Conservation (phyloP, 371 early-diverging fungal genomes). For the Actinomortierella ambigua region DNA sequence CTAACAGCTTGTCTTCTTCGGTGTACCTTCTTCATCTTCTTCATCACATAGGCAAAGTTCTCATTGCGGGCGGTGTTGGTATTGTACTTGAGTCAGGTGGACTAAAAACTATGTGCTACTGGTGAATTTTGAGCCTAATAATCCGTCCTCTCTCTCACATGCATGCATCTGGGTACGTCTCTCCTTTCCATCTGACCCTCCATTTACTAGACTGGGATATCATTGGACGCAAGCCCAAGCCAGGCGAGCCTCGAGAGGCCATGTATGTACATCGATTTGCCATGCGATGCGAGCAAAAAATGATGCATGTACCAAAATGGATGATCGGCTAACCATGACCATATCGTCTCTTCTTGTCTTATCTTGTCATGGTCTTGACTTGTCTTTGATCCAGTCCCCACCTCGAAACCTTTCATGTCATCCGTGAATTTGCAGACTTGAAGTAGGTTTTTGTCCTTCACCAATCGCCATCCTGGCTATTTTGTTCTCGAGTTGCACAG, state of each 20-base stretch:
- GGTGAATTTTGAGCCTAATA: neutral
- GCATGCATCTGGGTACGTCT: neutral
- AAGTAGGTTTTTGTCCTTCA: constrained; percentile 39
- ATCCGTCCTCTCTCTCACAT: neutral
- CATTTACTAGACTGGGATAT: constrained; percentile 46
- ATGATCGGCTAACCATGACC: too few relatives aligned
- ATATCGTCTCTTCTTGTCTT: neutral
- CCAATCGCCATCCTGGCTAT: too few relatives aligned
- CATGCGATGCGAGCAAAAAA: neutral
- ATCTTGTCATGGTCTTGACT: neutral
- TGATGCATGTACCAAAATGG: too few relatives aligned
- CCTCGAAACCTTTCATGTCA: constrained; percentile 48
- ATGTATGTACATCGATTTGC: constrained; percentile 11
- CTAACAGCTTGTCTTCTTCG: too few relatives aligned
- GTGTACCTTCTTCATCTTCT: neutral
- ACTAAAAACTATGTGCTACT: neutral
- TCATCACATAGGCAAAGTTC: constrained; percentile 43
- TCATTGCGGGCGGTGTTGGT: constrained; percentile 44
- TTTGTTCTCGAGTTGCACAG: too few relatives aligned
- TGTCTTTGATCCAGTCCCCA: constrained; percentile 21
- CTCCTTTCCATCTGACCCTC: neutral
- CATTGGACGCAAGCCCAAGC: constrained; percentile 50
- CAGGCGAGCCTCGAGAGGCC: constrained; percentile 30
- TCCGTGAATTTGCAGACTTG: constrained; percentile 50
- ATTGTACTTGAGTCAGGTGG: constrained; percentile 7